These are phyloP conservation scores for Claviceps sp. DNA, from an alignment of 2,329 filamentous ascomycete species.

Conservation along the genomic window DNA sequence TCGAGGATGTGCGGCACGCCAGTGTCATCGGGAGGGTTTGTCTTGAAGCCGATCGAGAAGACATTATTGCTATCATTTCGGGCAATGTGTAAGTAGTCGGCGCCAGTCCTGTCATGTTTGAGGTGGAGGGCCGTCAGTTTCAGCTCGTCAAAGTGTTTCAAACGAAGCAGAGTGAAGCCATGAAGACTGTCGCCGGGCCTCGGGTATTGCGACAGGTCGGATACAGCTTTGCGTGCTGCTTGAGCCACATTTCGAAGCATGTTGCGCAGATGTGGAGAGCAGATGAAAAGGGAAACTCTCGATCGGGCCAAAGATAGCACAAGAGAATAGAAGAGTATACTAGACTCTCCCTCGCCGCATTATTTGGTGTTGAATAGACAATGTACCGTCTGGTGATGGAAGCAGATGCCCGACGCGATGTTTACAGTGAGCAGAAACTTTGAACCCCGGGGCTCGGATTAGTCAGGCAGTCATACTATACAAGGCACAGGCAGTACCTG, in stretches of 20 bases:
- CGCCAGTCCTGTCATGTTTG: constrained; percentile 87
- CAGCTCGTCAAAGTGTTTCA: constrained; percentile 87
- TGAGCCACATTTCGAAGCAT: constrained; percentile 42
- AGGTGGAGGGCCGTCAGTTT: constrained; percentile 84
- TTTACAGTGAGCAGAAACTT: background rate
- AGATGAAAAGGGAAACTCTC: background rate
- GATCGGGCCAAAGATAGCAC: background rate
- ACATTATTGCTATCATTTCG: constrained; percentile 98
- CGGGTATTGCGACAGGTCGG: constrained; percentile 62
- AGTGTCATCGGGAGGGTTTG: constrained; percentile 91
- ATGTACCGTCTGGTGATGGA: background rate
- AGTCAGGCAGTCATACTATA: background rate
- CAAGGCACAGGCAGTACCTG: too few relatives aligned
- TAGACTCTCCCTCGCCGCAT: background rate
- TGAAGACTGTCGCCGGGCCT: constrained; percentile 75
- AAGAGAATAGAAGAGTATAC: background rate
- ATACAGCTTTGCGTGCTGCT: constrained; percentile 49
- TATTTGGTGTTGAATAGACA: background rate
- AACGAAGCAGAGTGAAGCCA: constrained; percentile 80
- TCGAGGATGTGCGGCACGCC: constrained; percentile 95
- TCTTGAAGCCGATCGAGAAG: constrained; percentile 98
- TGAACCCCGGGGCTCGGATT: background rate
- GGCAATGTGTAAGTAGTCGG: constrained; percentile 90
- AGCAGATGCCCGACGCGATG: background rate
- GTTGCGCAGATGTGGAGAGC: constrained; percentile 6